Base-by-base conservation (phyloP, 2,329 filamentous ascomycete species). In the Paramyrothecium sp. region DNA sequence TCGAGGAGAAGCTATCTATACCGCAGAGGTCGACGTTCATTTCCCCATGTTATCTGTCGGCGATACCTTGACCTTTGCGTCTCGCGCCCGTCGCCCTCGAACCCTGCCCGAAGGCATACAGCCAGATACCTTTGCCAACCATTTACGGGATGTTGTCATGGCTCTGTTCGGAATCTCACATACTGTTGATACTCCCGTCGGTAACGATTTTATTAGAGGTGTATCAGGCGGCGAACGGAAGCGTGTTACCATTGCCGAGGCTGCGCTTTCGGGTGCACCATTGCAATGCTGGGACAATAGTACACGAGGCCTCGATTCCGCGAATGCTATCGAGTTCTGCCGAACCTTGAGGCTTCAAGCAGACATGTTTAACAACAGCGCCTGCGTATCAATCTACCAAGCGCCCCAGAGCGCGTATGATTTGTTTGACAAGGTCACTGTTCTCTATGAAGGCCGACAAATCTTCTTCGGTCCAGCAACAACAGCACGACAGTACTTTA, bases 171-270 rank as follows among this genome's bases (percentile, higher is more conserved):
- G 88, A 7, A 91, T 92, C 57, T 80, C 78, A 11, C 89, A 92
- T 66, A 91, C 89, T 0, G 84, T 83, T 63, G 81, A 89, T 64
- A 92, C 89, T 0, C 77, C 84, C 1, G 89, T 92, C 4, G 89
- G 89, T 23, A 85, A 92, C 65, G 85, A 88, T 60, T 79, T 74
- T 64, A 81, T 88, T 4, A 83, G 89, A 51, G 89, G 89, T 69
- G 87, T 93, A 0, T 89, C 85, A 50, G 90, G 90, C 63, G 90
- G 90, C 55, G 90, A 93, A 71, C 77, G 89, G 23, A 92, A 92
- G 70, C 86, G 89, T 66, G 89, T 91, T 16, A 87, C 85, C 34
- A 91, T 92, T 61, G 88, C 89, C 1, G 89, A 92, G 70, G 90
- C 88, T 0, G 73, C 78, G 4, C 71, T 83, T 19, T 81, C 79